Conservation (phyloP, 495 filamentous ascomycete genomes). For the Wilcoxina mikolae region DNA sequence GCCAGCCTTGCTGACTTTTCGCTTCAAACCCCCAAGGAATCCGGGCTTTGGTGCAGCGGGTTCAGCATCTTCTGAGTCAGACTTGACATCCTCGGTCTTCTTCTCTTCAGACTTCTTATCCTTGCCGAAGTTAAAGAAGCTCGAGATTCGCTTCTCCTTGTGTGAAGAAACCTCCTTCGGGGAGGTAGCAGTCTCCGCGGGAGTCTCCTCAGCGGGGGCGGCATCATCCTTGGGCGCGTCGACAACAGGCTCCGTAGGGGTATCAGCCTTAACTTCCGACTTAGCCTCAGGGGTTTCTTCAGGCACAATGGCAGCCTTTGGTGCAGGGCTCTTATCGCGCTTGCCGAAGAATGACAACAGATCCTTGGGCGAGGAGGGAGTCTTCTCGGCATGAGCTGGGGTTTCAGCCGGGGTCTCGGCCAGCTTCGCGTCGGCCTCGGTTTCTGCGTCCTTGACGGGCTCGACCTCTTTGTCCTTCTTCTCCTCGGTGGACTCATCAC, state of each 20-base stretch:
- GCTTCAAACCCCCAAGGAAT: conserved; percentile 22
- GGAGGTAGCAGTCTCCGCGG: conserved; percentile 1
- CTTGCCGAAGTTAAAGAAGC: conserved; percentile 30
- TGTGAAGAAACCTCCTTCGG: conserved; percentile 15
- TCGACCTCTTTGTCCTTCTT: conserved; percentile 11
- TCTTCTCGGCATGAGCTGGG: conserved; percentile 33
- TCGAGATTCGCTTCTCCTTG: conserved; percentile 31
- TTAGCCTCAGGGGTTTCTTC: neutral
- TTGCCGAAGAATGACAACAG: conserved; percentile 30
- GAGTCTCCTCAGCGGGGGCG: conserved; percentile 3
- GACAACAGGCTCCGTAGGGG: neutral
- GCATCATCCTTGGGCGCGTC: conserved; percentile 1
- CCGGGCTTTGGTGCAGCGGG: conserved; percentile 20
- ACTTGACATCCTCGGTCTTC: conserved; percentile 25
- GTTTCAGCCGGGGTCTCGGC: conserved; percentile 23
- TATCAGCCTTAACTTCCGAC: conserved; percentile 4
- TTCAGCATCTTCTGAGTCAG: conserved; percentile 26
- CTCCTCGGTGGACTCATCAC: conserved; percentile 36
- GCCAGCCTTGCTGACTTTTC: conserved; percentile 28
- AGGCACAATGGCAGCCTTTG: conserved; percentile 6
- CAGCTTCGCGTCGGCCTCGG: conserved; percentile 30
- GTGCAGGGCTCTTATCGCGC: conserved; percentile 16
- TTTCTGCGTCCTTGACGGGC: conserved; percentile 30
- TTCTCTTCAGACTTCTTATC: conserved; percentile 22
- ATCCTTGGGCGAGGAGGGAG: conserved; percentile 39